Percentiles rank a stretch among this genome's conserved stretches.
Conservation (phyloP, 768 basidiomycete species). For the Suillus paluster region DNA sequence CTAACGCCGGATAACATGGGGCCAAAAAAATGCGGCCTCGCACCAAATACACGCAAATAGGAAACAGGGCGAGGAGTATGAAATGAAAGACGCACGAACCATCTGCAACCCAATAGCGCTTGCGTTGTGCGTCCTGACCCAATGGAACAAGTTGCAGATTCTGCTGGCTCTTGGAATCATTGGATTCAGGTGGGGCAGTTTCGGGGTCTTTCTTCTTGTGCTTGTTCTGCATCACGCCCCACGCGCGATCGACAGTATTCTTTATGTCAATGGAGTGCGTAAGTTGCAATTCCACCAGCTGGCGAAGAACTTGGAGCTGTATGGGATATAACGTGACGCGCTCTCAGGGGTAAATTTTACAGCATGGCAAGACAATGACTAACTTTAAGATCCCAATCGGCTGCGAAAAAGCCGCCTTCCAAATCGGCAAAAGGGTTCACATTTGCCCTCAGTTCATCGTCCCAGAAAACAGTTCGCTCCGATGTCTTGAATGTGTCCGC, state of each 20-base stretch:
- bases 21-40: constrained; percentile 50
- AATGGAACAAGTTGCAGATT: constrained; percentile 68
- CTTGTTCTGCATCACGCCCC: constrained; percentile 84
- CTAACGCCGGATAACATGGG: constrained; percentile 42
- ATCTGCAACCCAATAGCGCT: constrained; percentile 87
- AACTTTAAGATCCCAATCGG: constrained; percentile 86
- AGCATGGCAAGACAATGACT: constrained; percentile 36
- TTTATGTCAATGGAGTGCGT: constrained; percentile 71
- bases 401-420: constrained; percentile 76
- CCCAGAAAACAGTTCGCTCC: constrained; percentile 82
- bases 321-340: constrained; percentile 28
- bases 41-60: constrained; percentile 80
- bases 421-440: constrained; percentile 72
- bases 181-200: constrained; percentile 55
- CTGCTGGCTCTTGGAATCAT: constrained; percentile 69
- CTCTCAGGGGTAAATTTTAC: constrained; percentile 29
- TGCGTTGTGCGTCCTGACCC: constrained; percentile 76
- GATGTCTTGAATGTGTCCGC: constrained; percentile 73
- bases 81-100: constrained; percentile 68
- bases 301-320: constrained; percentile 82
- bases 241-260: constrained; percentile 76
- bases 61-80: constrained; percentile 34
- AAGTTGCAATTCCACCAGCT: constrained; percentile 86
- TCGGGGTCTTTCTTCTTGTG: constrained; percentile 79
- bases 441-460: constrained; percentile 67